A percentile compares a stretch with the other conserved stretches of the same genome.
phyloP scores from a whole-genome alignment of 140 eudicot genomes.

The Stevia rebaudiana region DNA sequence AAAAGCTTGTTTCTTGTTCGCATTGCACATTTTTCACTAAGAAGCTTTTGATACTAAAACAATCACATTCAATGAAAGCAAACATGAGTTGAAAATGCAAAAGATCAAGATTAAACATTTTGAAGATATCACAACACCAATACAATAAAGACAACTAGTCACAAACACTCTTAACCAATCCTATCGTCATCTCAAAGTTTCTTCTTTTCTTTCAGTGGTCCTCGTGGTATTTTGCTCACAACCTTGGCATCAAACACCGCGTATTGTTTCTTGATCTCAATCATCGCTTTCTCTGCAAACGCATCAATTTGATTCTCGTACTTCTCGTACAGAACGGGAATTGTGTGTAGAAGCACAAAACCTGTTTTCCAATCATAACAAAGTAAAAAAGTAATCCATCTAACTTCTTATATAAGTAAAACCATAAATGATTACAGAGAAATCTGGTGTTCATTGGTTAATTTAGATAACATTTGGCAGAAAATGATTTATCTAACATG shows the following conservation, averaged over 20 bases:
- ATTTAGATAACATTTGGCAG: not conserved
- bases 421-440: not conserved
- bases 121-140: constrained; percentile 7
- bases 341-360: constrained; percentile 65
- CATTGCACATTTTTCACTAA: too few species aligned
- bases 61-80: constrained; percentile 13
- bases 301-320: constrained; percentile 71
- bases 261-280: constrained; percentile 75
- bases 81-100: constrained; percentile 2
- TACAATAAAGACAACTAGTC: not conserved
- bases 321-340: constrained; percentile 87
- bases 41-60: not conserved
- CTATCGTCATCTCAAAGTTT: constrained; percentile 37
- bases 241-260: constrained; percentile 76
- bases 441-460: not conserved
- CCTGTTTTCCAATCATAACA: constrained; percentile 34
- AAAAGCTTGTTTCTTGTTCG: not conserved
- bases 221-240: constrained; percentile 76
- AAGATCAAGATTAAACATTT: constrained; percentile 17
- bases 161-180: not conserved
- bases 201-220: constrained; percentile 72
- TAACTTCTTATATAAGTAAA: not conserved
- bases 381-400: not conserved
- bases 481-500: not conserved
- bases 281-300: constrained; percentile 65